phyloP scores from a whole-genome alignment of 495 filamentous ascomycete species.

The Penicillium nucicola region DNA sequence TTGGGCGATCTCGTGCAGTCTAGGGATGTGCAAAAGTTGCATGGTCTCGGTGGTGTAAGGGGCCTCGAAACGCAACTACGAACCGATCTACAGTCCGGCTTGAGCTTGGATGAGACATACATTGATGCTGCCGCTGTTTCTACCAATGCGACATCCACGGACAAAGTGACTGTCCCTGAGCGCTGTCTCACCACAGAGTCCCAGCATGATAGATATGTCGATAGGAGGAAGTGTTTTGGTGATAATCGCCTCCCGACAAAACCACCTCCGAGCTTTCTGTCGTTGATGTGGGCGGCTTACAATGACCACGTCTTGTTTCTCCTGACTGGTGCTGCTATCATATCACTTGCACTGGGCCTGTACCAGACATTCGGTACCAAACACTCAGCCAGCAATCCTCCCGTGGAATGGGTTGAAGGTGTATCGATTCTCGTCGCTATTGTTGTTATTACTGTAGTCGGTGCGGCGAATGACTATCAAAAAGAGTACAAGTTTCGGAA shows the following conservation, averaged over 20 bases:
- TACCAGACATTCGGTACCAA: constrained; percentile 47
- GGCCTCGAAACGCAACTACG: not conserved
- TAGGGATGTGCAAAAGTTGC: not conserved
- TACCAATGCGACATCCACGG: not conserved
- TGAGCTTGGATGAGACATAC: constrained; percentile 5
- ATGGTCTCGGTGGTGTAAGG: not conserved
- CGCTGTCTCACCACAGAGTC: not conserved
- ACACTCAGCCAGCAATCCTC: constrained; percentile 28
- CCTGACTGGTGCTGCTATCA: constrained; percentile 63
- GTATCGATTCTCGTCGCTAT: constrained; percentile 69
- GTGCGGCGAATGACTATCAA: constrained; percentile 63
- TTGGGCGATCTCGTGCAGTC: not conserved
- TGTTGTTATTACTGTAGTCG: constrained; percentile 60
- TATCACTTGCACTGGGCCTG: constrained; percentile 69
- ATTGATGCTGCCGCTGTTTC: not conserved
- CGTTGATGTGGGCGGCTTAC: constrained; percentile 66
- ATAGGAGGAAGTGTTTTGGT: constrained; percentile 1
- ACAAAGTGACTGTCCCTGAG: not conserved
- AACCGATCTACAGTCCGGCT: constrained; percentile 3
- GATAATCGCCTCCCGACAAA: constrained; percentile 1
- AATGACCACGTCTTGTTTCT: constrained; percentile 72
- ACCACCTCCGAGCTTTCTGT: constrained; percentile 3
- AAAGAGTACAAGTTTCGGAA: constrained; percentile 60
- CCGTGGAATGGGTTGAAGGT: constrained; percentile 67
- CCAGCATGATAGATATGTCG: not conserved